Base-by-base conservation (phyloP, 352 stramenopile genomes). In the Detonula confervacea region DNA sequence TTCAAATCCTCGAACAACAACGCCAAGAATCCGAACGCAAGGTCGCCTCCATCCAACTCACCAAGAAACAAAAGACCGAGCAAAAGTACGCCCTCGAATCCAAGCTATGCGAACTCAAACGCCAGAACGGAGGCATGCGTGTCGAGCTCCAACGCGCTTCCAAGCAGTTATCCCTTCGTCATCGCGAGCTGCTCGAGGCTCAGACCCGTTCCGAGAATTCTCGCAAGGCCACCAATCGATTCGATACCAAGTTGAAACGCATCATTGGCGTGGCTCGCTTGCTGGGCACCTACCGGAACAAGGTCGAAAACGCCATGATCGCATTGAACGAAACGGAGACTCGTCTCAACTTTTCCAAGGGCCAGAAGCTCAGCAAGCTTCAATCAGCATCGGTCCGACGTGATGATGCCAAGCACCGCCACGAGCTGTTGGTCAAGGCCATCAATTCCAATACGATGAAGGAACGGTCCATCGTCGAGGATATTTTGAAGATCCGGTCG, bases 1-100 rank as follows among this genome's bases (percentile, higher is more conserved):
- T 93, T 42, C 73, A 66, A 14, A 84, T 92, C 14, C 80, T 93
- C 4, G 85, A 91, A 47, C 74, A 89, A 29, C 88, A 93, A 63
- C 88, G 91, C 68, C 73, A 62, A 27, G 88, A 93, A 18, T 88
- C 86, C 9, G 61, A 88, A 39, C 83, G 73, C 5, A 84, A 87
- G 62, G 71, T 93, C 30, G 67, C 68, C 18, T 80, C 66, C 0
- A 77, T 81, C 12, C 78, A 83, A 33, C 57, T 82, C 16, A 68
- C 55, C 9, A 89, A 90, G 57, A 46, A 83, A 7, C 79, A 87
- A 56, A 81, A 83, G 57, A 24, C 85, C n/a, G 51, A 90, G 16
- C 76, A 90, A 46, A 75, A 86, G 37, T 20, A 61, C n/a, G 20
- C 51, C 12, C 56, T 88, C 0, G 78, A 93, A 74, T 62, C 57